A percentile compares a stretch with the other conserved stretches of the same genome.
Evolutionary conservation across 306 rosid genomes (phyloP).

Genomic region (Inga leiocalycina): DNA sequence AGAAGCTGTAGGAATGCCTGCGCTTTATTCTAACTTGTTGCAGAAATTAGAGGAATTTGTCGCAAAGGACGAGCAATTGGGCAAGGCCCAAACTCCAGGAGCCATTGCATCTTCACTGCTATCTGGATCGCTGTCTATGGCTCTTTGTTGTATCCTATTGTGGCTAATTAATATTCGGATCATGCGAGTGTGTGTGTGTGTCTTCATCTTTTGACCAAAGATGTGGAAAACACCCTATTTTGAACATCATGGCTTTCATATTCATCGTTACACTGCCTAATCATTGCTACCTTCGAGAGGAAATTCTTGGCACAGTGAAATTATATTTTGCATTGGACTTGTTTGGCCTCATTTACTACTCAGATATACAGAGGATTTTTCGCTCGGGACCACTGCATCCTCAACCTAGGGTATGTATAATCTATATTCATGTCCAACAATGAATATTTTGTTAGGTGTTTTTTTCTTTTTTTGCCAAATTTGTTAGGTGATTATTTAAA

Average conservation of each 20-base stretch:
- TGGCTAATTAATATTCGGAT: neutral
- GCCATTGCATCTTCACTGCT: slow-evolving; percentile 67
- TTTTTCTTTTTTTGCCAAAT: neutral
- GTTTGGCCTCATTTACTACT: slow-evolving; percentile 48
- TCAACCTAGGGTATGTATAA: slow-evolving; percentile 74
- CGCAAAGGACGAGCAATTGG: slow-evolving; percentile 56
- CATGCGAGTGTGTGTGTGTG: neutral
- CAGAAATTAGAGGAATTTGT: slow-evolving; percentile 67
- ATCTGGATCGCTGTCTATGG: slow-evolving; percentile 90
- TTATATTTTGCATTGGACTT: slow-evolving; percentile 23
- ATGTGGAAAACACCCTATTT: slow-evolving; percentile 3
- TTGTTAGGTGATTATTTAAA: neutral
- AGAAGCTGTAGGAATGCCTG: slow-evolving; percentile 68
- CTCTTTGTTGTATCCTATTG: slow-evolving; percentile 90
- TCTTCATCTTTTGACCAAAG: neutral
- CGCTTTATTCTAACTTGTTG: slow-evolving; percentile 67
- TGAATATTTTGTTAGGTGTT: slow-evolving; percentile 23
- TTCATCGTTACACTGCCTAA: neutral
- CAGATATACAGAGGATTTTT: slow-evolving; percentile 92
- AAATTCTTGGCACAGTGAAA: neutral
- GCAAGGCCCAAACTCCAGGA: slow-evolving; percentile 43
- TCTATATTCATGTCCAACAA: neutral
- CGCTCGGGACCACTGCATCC: slow-evolving; percentile 83
- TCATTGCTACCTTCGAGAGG: neutral
- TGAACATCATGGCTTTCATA: neutral